These are phyloP conservation scores for Aureobasidium melanogenum DNA, from an alignment of 2,329 filamentous ascomycete species.

Conservation along the genomic window DNA sequence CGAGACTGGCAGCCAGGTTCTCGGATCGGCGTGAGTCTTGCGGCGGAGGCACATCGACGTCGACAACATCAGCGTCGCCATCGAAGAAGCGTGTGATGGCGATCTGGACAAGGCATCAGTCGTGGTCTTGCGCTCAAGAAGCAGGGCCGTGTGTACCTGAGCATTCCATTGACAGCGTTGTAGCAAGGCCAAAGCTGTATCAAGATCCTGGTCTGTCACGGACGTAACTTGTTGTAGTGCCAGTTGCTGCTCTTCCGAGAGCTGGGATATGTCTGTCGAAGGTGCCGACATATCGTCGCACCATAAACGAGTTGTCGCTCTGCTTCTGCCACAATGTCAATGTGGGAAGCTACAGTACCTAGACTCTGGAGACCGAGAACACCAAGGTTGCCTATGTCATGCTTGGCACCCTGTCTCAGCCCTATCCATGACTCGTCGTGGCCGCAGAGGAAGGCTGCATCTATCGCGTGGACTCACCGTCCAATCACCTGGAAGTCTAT, in stretches of 20 bases:
- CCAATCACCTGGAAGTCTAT: background rate
- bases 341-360: background rate
- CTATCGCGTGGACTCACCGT: background rate
- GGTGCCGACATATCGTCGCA: slow-evolving; percentile 28
- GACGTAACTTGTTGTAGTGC: slow-evolving; percentile 81
- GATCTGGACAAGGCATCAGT: slow-evolving; percentile 49
- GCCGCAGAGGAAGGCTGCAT: background rate
- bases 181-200: slow-evolving; percentile 69
- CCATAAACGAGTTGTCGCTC: background rate
- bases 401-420: slow-evolving; percentile 1
- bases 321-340: background rate
- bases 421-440: background rate
- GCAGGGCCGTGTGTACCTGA: slow-evolving; percentile 46
- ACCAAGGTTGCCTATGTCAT: slow-evolving; percentile 4
- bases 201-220: slow-evolving; percentile 74
- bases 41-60: slow-evolving; percentile 59
- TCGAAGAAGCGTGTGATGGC: slow-evolving; percentile 97
- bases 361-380: background rate
- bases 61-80: slow-evolving; percentile 80
- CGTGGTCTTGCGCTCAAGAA: too few species aligned
- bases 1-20: slow-evolving; percentile 54
- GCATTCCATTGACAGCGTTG: slow-evolving; percentile 93
- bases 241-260: slow-evolving; percentile 69
- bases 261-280: slow-evolving; percentile 53
- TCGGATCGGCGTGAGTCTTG: slow-evolving; percentile 58